A percentile compares a stretch with the other conserved stretches of the same genome.
phyloP scores from a whole-genome alignment of 2,329 filamentous ascomycete species.

The Fusarium dimerum region DNA sequence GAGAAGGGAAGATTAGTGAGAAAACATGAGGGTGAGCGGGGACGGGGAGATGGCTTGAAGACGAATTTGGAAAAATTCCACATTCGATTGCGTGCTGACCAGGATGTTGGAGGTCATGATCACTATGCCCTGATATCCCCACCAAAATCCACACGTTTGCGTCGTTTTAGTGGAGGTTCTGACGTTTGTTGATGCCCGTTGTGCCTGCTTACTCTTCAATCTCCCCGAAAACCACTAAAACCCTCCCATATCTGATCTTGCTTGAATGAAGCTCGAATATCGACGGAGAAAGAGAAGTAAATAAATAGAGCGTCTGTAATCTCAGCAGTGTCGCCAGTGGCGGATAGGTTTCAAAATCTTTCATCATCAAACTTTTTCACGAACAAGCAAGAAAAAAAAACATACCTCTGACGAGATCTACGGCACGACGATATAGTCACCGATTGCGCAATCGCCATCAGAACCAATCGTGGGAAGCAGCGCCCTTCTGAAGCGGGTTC shows the following conservation, averaged over 20 bases:
- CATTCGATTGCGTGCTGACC: constrained; percentile 30
- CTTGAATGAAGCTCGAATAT: not conserved
- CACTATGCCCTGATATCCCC: constrained; percentile 15
- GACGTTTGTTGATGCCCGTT: not conserved
- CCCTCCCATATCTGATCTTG: no score
- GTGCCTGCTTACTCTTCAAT: not conserved
- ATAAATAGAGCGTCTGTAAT: not conserved
- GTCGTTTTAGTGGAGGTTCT: constrained; percentile 6
- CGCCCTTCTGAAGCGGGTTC: constrained; percentile 9
- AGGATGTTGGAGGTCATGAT: constrained; percentile 31
- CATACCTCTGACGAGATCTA: constrained; percentile 9
- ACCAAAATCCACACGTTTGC: constrained; percentile 20
- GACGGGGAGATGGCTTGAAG: constrained; percentile 17
- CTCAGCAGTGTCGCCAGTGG: not conserved
- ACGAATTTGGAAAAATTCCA: constrained; percentile 1
- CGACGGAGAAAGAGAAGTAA: not conserved
- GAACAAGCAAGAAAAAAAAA: constrained; percentile 1
- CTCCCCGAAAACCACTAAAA: not conserved
- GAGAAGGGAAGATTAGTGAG: not conserved
- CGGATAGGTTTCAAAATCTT: not conserved
- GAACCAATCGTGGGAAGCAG: constrained; percentile 13
- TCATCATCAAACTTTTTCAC: not conserved
- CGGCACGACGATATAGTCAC: constrained; percentile 22
- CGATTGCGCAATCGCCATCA: constrained; percentile 27
- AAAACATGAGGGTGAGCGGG: constrained; percentile 4